A percentile compares a stretch with the other conserved stretches of the same genome.
These are phyloP conservation scores for Penicillium sp. DNA, from an alignment of 2,329 filamentous ascomycete genomes.

Conservation along the genomic window DNA sequence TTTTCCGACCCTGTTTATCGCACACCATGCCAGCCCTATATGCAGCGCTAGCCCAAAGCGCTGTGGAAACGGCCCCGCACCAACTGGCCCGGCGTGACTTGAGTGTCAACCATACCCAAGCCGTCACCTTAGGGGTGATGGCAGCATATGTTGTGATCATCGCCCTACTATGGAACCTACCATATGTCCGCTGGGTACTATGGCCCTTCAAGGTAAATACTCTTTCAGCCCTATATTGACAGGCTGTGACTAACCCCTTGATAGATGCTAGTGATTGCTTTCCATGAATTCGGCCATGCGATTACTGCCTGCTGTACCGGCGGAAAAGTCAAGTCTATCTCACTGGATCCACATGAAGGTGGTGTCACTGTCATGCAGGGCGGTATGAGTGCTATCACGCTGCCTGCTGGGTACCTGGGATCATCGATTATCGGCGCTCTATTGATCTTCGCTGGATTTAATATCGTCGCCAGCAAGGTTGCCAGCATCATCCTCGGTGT, in stretches of 20 bases:
- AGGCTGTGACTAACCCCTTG: not conserved
- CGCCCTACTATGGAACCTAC: conserved; percentile 75
- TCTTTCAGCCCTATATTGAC: not conserved
- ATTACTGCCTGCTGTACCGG: conserved; percentile 71
- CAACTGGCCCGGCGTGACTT: conserved; percentile 55
- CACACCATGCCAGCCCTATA: conserved; percentile 33
- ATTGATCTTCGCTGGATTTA: conserved; percentile 75
- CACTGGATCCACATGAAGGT: conserved; percentile 71
- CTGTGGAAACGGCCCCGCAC: conserved; percentile 27
- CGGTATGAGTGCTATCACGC: conserved; percentile 66
- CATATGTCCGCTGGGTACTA: conserved; percentile 70
- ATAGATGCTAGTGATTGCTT: conserved; percentile 79
- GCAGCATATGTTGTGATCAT: conserved; percentile 71
- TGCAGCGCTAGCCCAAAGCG: conserved; percentile 22
- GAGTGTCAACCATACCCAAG: conserved; percentile 65
- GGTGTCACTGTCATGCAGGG: conserved; percentile 77
- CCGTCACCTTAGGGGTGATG: conserved; percentile 69
- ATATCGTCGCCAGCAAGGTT: conserved; percentile 79
- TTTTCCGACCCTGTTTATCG: not conserved
- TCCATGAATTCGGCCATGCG: conserved; percentile 77
- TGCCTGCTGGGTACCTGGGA: conserved; percentile 76
- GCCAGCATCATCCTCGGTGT: conserved; percentile 70
- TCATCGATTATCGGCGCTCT: conserved; percentile 74
- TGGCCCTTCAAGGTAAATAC: conserved; percentile 74
- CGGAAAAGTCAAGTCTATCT: conserved; percentile 71